Base-by-base conservation (phyloP, 768 basidiomycete genomes). In the Cyathus striatus region DNA sequence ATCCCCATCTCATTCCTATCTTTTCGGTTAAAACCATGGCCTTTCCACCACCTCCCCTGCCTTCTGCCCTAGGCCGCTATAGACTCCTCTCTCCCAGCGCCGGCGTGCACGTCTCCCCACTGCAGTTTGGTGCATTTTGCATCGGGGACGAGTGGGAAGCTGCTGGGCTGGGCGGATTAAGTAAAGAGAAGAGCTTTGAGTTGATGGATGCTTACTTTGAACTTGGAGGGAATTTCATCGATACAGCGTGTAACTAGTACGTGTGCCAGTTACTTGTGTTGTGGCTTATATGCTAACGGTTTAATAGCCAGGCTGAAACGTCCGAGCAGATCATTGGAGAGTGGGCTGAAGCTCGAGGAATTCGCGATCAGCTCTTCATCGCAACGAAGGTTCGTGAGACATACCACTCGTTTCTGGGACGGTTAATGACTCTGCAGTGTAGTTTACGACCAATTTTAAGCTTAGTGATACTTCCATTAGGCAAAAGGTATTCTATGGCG, bases 311-410 rank as follows among this genome's bases (percentile, higher is more conserved):
- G 48, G 69, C 78, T 43, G 79, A 74, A 46, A 53, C 68, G 16
- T 78, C 76, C 3, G 81, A 86, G 53, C 41, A 48, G 39, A 72
- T 72, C 50, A 64, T 78, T 23, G 77, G 76, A 3, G 75, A 78
- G 51, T 79, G 75, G 76, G 69, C 70, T 42, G 65, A 73, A 47
- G 47, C 55, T 22, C 59, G 73, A 16, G 64, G 64, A 0, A 71
- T 69, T 37, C 60, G 77, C 3, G 70, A 77, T 46, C 68, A 73
- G 47, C 60, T 79, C 9, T 70, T 76, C 44, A 64, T 77, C 34
- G 68, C 72, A 5, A 61, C 67, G 21, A 67, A 78, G 63, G 69
- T 74, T 38, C 18, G 9, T 30, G n/a, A 9, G n/a, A 9, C 27
- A 30, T n/a, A 9, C 27, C 9, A 30, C 27, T 30, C n/a, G 27